These are phyloP conservation scores for Cicer chorassanicum DNA, from an alignment of 306 rosid species.

Conservation along the genomic window DNA sequence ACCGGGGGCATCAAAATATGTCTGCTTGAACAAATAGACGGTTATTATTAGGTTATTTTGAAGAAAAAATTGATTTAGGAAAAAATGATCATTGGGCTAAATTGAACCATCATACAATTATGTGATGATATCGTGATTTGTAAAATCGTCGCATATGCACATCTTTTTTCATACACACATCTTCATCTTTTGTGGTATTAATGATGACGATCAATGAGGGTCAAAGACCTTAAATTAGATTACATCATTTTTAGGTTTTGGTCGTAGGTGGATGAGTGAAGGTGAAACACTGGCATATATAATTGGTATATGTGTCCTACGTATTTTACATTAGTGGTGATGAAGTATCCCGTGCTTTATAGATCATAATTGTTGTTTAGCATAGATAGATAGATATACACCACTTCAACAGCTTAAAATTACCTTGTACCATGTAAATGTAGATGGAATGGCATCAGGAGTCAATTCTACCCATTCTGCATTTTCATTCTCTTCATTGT, in stretches of 20 bases:
- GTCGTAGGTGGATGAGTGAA: no score
- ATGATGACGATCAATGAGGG: no score
- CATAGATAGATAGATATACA: conserved; percentile 25
- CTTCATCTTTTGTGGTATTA: no score
- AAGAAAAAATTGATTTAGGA: not conserved
- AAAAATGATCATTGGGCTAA: conserved; percentile 27
- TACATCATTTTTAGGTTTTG: no score
- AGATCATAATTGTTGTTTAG: not conserved
- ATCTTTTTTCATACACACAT: no score
- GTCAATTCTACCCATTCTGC: conserved; percentile 70
- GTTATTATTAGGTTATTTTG: conserved; percentile 20
- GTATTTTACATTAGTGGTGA: no score
- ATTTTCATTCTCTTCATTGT: conserved; percentile 65
- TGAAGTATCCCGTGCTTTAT: no score
- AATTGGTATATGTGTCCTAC: no score
- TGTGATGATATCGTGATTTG: not conserved
- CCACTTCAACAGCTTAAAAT: conserved; percentile 22
- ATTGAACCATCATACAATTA: conserved; percentile 3
- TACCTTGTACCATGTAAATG: conserved; percentile 98
- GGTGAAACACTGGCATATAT: no score
- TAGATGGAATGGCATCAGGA: conserved; percentile 63
- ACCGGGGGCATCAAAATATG: conserved; percentile 77
- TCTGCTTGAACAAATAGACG: conserved; percentile 54
- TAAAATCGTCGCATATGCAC: no score
- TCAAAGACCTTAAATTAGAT: no score